Evolutionary conservation across 306 rosid species (phyloP).

Genomic region (Vicia villosa): DNA sequence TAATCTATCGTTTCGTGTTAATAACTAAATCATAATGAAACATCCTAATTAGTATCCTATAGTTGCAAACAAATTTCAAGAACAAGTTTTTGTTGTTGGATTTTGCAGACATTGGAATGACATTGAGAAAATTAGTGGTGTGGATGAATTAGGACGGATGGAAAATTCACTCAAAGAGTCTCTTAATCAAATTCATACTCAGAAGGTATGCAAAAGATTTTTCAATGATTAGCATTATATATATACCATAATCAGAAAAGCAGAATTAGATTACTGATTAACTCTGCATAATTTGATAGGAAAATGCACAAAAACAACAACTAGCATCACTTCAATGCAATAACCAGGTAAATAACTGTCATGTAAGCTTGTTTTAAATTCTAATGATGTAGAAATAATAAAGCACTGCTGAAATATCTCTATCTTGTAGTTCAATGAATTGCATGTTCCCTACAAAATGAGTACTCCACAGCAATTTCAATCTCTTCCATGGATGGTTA

Average conservation of each 20-base stretch:
- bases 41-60: background rate
- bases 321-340: slow-evolving; percentile 66
- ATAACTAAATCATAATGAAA: background rate
- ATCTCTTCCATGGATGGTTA: slow-evolving; percentile 67
- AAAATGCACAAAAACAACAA: slow-evolving; percentile 76
- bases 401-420: slow-evolving; percentile 10
- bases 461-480: slow-evolving; percentile 73
- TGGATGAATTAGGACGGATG: slow-evolving; percentile 73
- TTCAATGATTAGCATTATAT: slow-evolving; percentile 18
- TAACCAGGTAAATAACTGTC: slow-evolving; percentile 66
- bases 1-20: background rate
- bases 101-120: slow-evolving; percentile 64
- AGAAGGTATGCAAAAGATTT: slow-evolving; percentile 55
- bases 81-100: slow-evolving; percentile 33
- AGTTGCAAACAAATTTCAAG: slow-evolving; percentile 20
- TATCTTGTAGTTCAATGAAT: slow-evolving; percentile 72
- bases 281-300: slow-evolving; percentile 40
- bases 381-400: background rate
- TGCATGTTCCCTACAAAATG: slow-evolving; percentile 69
- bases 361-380: background rate
- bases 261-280: background rate
- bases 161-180: slow-evolving; percentile 80
- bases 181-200: slow-evolving; percentile 60
- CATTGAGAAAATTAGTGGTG: slow-evolving; percentile 63
- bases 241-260: no score